Evolutionary conservation across 768 basidiomycete genomes (phyloP), one percentile per base, ranked within the genome.

Genomic region (Multifurca ochricompacta): DNA sequence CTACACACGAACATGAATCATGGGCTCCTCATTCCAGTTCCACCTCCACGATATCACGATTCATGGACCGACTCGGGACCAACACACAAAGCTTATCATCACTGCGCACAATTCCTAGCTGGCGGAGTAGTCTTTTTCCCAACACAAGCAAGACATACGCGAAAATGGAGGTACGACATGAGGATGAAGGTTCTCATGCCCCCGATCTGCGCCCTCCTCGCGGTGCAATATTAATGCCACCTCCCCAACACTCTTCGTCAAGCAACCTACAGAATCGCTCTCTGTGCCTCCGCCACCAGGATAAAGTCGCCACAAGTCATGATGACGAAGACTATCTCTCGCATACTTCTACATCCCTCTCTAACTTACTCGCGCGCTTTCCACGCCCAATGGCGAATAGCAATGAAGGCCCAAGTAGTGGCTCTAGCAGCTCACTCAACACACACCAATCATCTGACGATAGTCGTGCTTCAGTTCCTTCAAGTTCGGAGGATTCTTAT

Each of bases 401-500:
- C n/a, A 16, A 46, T 16, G 32, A 41, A 5, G 32, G 36, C 9
- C 16, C 27, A 8, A 47, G 27, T 28, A 50, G 45, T 5, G 13
- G 37, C 37, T 32, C 39, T 19, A 28, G 39, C 18, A 23, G 39
- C 16, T 51, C 55, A 21, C 16, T 40, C 28, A 40, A 14, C 45
- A 41, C 25, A 4, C 13, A 16, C 8, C 49, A 21, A 11, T 30
- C 45, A n/a, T 36, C 23, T 11, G 16, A 9, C 7, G 25, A 25
- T 25, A 19, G 23, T 14, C 25, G 23, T 21, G 6, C 41, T 11
- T 50, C 49, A 28, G 51, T 46, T 16, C 55, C 55, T 1, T 36
- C 39, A 11, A 51, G 32, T 3, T 47, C 50, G 4, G 56, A 52
- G 19, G 55, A 57, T 25, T 52, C 56, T 4, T 52, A 52, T 41